Base-by-base conservation (phyloP, 352 stramenopile genomes). In the Pythium folliculosum region DNA sequence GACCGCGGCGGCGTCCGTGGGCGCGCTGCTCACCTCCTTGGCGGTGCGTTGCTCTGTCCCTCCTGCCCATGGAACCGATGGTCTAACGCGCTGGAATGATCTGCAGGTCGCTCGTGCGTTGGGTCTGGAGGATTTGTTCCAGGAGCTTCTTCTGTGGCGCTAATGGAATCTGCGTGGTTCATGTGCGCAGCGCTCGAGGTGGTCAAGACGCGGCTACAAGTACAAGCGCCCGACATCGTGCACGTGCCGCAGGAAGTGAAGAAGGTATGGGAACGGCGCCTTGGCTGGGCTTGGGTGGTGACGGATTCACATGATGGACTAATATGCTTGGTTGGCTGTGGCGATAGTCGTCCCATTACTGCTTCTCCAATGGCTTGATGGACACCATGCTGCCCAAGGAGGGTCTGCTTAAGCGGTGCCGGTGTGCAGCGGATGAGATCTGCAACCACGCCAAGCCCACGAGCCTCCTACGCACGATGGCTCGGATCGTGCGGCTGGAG, bases 121-220 rank as follows among this genome's bases (percentile, higher is more conserved):
- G 7, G 6, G 16, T 32, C 53, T 8, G 25, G 17, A 30, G 7
- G 21, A 53, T 9, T 8, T 21, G 35, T n/a, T 57, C 32, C 19
- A 30, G 6, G 2, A 40, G 60, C 63, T 63, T 49, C 23, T 69
- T 10, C 40, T 19, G 8, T n/a, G 27, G 27, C 27, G 40, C 40
- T 47, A n/a, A 63, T 44, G 38, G 32, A 17, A 49, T 16, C 13
- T 55, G 19, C 57, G 58, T 59, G 37, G 8, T 49, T 3, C 16
- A 9, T 67, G 55, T 6, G 62, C 50, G 37, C 65, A 94, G 86
- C 86, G 30, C 69, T 95, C 14, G 86, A 95, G 65, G 86, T 95
- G n/a, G 86, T 92, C 49, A 95, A 95, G 73, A 95, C 85, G 35
- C 83, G 86, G 1, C 64, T 92, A 54, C 86, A 95, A 54, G 86